A percentile compares a stretch with the other conserved stretches of the same genome.
Evolutionary conservation across 345 rosid species (phyloP).

Genomic region (Pistacia atlantica): DNA sequence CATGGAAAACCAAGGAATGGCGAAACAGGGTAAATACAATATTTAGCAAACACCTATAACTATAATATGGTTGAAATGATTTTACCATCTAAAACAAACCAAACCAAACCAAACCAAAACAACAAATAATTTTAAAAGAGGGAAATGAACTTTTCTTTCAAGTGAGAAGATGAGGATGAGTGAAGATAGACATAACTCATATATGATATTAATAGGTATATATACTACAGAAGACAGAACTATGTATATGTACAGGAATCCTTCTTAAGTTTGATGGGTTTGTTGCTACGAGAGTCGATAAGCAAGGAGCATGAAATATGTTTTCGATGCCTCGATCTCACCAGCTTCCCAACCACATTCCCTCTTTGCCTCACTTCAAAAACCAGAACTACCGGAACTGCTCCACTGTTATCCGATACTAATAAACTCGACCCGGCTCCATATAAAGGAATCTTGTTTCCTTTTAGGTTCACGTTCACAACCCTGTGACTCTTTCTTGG

Average conservation of each 20-base stretch:
- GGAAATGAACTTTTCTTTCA: too few relatives aligned
- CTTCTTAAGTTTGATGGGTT: conserved; percentile 50
- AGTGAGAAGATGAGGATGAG: background rate
- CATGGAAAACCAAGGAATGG: too few relatives aligned
- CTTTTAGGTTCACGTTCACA: conserved; percentile 45
- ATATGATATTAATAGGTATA: too few relatives aligned
- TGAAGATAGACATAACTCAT: background rate
- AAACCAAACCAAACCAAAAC: too few relatives aligned
- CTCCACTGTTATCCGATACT: conserved; percentile 36
- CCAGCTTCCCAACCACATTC: conserved; percentile 78
- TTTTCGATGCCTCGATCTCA: conserved; percentile 57
- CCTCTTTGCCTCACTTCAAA: conserved; percentile 67
- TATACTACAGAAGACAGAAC: background rate
- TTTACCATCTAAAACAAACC: too few relatives aligned
- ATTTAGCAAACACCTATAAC: too few relatives aligned
- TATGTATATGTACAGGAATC: conserved; percentile 39
- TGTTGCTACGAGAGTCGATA: conserved; percentile 48
- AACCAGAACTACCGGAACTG: conserved; percentile 57
- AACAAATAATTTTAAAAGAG: too few relatives aligned
- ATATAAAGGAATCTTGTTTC: conserved; percentile 65
- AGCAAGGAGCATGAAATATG: conserved; percentile 56
- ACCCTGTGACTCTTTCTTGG: conserved; percentile 70
- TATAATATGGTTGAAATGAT: too few relatives aligned
- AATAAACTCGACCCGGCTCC: conserved; percentile 73
- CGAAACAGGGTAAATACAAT: too few relatives aligned